phyloP scores from a whole-genome alignment of 495 filamentous ascomycete genomes.

The Pseudoneurospora amorphoporcata region DNA sequence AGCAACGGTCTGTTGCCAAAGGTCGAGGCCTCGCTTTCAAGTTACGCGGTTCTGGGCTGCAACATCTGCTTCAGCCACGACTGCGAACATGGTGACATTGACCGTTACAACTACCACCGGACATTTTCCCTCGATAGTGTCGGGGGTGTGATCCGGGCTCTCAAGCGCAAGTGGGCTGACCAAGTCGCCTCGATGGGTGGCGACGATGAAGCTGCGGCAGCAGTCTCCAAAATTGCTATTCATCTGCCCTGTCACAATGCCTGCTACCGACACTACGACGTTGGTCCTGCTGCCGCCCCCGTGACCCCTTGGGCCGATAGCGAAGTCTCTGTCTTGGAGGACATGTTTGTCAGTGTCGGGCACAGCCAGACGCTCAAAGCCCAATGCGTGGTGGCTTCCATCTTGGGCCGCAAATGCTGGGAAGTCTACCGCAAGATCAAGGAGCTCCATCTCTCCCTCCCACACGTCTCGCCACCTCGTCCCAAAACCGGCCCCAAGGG shows the following conservation, averaged over 20 bases:
- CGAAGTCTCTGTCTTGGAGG: slow-evolving; percentile 29
- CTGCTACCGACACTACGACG: slow-evolving; percentile 28
- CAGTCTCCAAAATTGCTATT: neutral
- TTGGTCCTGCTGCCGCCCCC: slow-evolving; percentile 12
- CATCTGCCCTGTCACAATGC: slow-evolving; percentile 28
- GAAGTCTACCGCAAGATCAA: slow-evolving; percentile 38
- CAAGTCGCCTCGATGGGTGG: slow-evolving; percentile 14
- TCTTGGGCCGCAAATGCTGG: slow-evolving; percentile 38
- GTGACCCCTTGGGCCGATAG: slow-evolving; percentile 27
- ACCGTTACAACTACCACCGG: slow-evolving; percentile 33
- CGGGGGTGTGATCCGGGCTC: slow-evolving; percentile 13
- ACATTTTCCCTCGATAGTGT: slow-evolving; percentile 30
- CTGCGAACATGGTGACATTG: slow-evolving; percentile 42
- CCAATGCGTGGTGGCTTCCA: slow-evolving; percentile 31
- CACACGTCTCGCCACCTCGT: slow-evolving; percentile 11
- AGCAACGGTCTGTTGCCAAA: slow-evolving; percentile 12
- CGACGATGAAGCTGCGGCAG: slow-evolving; percentile 1
- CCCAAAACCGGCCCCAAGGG: neutral
- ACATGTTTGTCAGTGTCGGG: slow-evolving; percentile 27
- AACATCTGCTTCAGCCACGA: slow-evolving; percentile 38
- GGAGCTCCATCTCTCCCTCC: slow-evolving; percentile 24
- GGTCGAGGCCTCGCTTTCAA: slow-evolving; percentile 30
- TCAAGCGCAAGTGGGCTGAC: slow-evolving; percentile 16
- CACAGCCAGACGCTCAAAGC: slow-evolving; percentile 24
- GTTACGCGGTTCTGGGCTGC: slow-evolving; percentile 35